These are phyloP conservation scores for Emergomyces orientalis DNA, from an alignment of 2,329 filamentous ascomycete genomes.

Conservation along the genomic window DNA sequence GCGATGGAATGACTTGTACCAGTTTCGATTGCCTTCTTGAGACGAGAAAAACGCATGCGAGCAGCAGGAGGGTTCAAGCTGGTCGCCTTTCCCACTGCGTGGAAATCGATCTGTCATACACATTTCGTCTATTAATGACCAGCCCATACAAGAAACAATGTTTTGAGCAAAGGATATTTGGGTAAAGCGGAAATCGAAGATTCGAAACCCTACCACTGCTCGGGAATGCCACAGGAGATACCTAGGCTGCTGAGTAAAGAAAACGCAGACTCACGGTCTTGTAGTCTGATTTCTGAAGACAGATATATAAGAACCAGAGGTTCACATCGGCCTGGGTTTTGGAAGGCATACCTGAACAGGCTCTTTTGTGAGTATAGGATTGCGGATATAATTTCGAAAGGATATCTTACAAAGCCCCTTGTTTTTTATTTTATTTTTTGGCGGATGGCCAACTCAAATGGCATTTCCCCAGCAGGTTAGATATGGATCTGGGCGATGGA, in stretches of 20 bases:
- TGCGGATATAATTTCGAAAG: background rate
- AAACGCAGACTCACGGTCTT: slow-evolving; percentile 26
- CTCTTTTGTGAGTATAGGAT: background rate
- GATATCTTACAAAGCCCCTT: background rate
- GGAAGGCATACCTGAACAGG: slow-evolving; percentile 27
- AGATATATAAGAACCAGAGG: slow-evolving; percentile 36
- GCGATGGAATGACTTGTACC: background rate
- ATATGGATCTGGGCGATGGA: background rate
- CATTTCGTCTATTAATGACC: background rate
- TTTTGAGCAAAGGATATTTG: background rate
- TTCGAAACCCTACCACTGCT: background rate
- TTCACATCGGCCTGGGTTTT: slow-evolving; percentile 33
- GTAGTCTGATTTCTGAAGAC: slow-evolving; percentile 32
- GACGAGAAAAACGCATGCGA: slow-evolving; percentile 32
- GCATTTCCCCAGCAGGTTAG: background rate
- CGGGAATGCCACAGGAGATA: background rate
- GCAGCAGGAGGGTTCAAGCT: slow-evolving; percentile 31
- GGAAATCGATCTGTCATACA: slow-evolving; percentile 31
- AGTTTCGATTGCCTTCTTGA: slow-evolving; percentile 23
- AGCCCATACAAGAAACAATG: background rate
- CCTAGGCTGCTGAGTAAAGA: background rate
- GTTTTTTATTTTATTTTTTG: background rate
- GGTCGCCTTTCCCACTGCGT: slow-evolving; percentile 25
- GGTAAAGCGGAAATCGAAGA: background rate
- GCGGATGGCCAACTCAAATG: background rate